These are phyloP conservation scores for Skeletonema grethae DNA, from an alignment of 108 stramenopile genomes.

Conservation along the genomic window DNA sequence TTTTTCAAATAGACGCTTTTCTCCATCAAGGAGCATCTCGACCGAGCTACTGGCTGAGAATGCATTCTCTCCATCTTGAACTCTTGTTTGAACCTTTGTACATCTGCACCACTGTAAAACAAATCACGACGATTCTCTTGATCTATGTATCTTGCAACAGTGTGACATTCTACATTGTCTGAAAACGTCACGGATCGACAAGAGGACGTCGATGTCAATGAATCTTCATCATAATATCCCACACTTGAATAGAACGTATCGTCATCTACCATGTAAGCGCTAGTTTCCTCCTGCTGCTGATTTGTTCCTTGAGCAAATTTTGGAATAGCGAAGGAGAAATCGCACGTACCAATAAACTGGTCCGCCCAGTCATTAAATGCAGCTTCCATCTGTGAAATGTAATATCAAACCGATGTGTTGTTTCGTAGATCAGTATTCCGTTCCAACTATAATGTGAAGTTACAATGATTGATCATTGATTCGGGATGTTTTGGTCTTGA, in stretches of 20 bases:
- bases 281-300: neutral
- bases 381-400: neutral
- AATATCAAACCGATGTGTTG: neutral
- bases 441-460: too few relatives aligned
- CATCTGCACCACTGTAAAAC: slow-evolving; percentile 16
- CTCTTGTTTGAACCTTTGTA: slow-evolving; percentile 16
- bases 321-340: slow-evolving; percentile 25
- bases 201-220: neutral
- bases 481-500: too few relatives aligned
- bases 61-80: slow-evolving; percentile 22
- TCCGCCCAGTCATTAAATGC: neutral
- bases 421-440: too few relatives aligned
- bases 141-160: slow-evolving; percentile 18
- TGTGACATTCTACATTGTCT: slow-evolving; percentile 2
- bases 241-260: neutral
- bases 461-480: too few relatives aligned
- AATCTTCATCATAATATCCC: neutral
- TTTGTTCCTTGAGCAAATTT: neutral
- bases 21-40: neutral
- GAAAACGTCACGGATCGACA: slow-evolving; percentile 18
- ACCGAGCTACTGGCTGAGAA: neutral
- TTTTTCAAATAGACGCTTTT: neutral
- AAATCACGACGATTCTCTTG: neutral
- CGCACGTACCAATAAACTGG: neutral
- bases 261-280: neutral